Evolutionary conservation across 2,329 filamentous ascomycete genomes (phyloP).

Genomic region (Graphilbum ipis-grandicollis): DNA sequence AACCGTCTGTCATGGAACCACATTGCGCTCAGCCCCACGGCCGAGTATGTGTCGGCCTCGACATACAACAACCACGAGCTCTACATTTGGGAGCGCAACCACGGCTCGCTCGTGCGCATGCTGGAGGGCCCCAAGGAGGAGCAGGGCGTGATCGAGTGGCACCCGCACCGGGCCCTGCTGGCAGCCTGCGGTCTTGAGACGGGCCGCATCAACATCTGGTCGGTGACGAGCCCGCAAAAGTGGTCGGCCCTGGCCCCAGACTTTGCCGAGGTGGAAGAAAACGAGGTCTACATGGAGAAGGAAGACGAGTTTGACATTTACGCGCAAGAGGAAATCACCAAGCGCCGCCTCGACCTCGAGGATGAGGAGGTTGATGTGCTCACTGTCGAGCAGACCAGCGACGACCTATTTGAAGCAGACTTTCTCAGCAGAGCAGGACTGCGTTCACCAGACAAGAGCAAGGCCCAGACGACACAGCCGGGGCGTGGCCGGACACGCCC

Average conservation of each 20-base stretch:
- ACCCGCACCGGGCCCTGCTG: conserved; percentile 71
- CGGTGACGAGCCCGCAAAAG: conserved; percentile 82
- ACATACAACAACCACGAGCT: conserved; percentile 98
- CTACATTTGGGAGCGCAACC: conserved; percentile 91
- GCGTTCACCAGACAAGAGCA: neutral
- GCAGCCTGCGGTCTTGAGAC: conserved; percentile 87
- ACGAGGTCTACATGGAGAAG: conserved; percentile 85
- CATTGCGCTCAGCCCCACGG: conserved; percentile 82
- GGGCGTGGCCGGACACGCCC: neutral
- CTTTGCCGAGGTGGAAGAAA: conserved; percentile 95
- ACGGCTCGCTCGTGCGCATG: conserved; percentile 90
- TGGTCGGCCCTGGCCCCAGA: conserved; percentile 96
- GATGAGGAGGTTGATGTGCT: conserved; percentile 89
- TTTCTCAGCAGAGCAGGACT: neutral
- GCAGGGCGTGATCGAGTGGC: conserved; percentile 93
- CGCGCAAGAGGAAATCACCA: conserved; percentile 83
- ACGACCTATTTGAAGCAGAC: conserved; percentile 23
- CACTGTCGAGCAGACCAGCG: conserved; percentile 51
- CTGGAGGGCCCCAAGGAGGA: conserved; percentile 94
- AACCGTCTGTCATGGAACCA: conserved; percentile 95
- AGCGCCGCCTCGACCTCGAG: conserved; percentile 74
- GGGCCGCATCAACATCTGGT: conserved; percentile 90
- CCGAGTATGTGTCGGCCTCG: conserved; percentile 89
- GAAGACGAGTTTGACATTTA: conserved; percentile 99
- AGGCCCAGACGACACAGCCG: neutral